Evolutionary conservation across 2,329 filamentous ascomycete species (phyloP), one percentile per base, ranked within the genome.

Genomic region (Ophiocordyceps robertsii): DNA sequence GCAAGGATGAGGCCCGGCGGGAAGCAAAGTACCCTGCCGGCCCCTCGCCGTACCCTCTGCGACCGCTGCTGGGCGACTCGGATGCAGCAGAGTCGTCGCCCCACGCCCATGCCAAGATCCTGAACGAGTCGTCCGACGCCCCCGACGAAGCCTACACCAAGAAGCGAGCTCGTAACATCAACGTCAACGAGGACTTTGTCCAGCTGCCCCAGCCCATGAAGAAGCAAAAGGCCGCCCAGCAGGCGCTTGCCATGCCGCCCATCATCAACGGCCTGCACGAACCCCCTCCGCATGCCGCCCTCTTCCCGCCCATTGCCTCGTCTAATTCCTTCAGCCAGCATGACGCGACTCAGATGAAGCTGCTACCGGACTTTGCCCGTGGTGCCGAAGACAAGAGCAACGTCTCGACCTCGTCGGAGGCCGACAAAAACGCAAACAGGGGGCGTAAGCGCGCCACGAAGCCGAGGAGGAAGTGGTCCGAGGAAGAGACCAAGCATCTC

Each of bases 231-330:
- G 70, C 76, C 3, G 64, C 68, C 12, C 69, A 73, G 47, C 70
- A 75, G 51, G 62, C 68, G 6, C 69, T 60, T 10, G 63, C 71
- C 40, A 72, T 77, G 53, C 77, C 77, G 9, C 77, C 77, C 42
- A 81, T 81, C 47, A 80, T 81, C 55, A 78, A 77, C 46, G 77
- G 76, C 40, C 63, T 82, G 6, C 70, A 74, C 49, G 73, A 80
- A 49, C 77, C 76, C 2, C 77, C 77, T 3, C 75, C 73, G 4
- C 66, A 77, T 43, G 70, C 73, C 39, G 70, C 73, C 36, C 62
- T 79, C n/a, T 79, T 81, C 48, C 76, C 77, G 3, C 77, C 77
- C 10, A 81, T 81, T 45, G 68, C 72, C 6, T 75, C 24, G 24
- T 27, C 74, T 6, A 67, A 62, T 38, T 69, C 72, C 2, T 77